Conservation (phyloP, 148 eudicot genomes). For the Spergularia bocconei region DNA sequence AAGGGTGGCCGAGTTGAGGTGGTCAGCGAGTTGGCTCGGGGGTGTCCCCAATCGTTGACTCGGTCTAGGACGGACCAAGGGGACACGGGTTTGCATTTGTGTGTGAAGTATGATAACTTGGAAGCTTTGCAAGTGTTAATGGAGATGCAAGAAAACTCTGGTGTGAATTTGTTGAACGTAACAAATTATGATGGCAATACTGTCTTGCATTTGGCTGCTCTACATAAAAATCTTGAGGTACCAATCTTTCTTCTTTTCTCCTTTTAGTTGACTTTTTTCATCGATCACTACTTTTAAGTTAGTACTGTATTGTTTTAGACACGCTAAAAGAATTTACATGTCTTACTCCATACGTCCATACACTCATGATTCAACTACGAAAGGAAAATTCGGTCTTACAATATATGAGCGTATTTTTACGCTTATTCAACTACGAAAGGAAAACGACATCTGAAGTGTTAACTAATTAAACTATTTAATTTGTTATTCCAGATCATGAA, state of each 20-base stretch:
- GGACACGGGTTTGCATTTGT: conserved; percentile 31
- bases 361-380: no score
- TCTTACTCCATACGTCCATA: no score
- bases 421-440: no score
- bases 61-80: conserved; percentile 20
- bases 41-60: conserved; percentile 29
- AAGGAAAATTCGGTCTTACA: no score
- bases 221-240: conserved; percentile 34
- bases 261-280: no score
- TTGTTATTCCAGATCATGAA: conserved; percentile 27
- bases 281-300: no score
- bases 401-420: no score
- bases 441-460: no score
- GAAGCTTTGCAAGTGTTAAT: conserved; percentile 28
- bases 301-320: no score
- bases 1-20: conserved; percentile 28
- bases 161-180: conserved; percentile 16
- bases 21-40: conserved; percentile 29
- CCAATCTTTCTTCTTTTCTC: not conserved
- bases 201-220: conserved; percentile 34
- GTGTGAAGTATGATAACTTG: conserved; percentile 32
- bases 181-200: conserved; percentile 38
- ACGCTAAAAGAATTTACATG: no score
- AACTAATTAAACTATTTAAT: no score
- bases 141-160: conserved; percentile 8